Conservation (phyloP, 169 alveolate genomes). For the Plasmodium billcollinsi region DNA sequence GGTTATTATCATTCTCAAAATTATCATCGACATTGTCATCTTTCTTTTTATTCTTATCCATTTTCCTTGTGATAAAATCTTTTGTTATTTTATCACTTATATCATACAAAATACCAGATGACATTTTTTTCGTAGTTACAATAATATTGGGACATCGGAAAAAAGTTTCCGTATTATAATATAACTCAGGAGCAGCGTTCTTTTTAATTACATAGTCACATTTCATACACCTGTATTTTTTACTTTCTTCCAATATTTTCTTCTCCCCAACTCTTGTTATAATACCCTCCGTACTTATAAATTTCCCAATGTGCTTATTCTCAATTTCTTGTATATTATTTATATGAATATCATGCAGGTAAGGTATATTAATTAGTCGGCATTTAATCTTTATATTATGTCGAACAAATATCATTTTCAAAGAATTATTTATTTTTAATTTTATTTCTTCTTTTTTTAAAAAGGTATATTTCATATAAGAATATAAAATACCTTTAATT, state of each 20-base stretch:
- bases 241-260: slow-evolving; percentile 79
- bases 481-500: slow-evolving; percentile 50
- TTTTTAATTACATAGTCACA: slow-evolving; percentile 79
- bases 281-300: slow-evolving; percentile 62
- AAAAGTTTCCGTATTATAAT: slow-evolving; percentile 69
- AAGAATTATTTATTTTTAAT: slow-evolving; percentile 59
- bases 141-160: slow-evolving; percentile 57
- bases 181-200: slow-evolving; percentile 80
- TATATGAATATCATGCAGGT: slow-evolving; percentile 44
- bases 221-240: slow-evolving; percentile 81
- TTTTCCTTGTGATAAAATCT: background rate
- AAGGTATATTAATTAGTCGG: slow-evolving; percentile 47
- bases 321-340: slow-evolving; percentile 48
- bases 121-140: slow-evolving; percentile 5
- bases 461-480: slow-evolving; percentile 30
- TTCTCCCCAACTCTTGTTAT: slow-evolving; percentile 79
- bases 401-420: slow-evolving; percentile 56
- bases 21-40: background rate
- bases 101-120: too few relatives aligned
- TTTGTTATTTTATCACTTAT: too few relatives aligned
- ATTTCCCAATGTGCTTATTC: slow-evolving; percentile 64
- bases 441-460: slow-evolving; percentile 33
- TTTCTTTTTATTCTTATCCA: background rate
- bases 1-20: background rate
- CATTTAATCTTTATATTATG: slow-evolving; percentile 63